A percentile compares a stretch with the other conserved stretches of the same genome.
Evolutionary conservation across 2,329 filamentous ascomycete genomes (phyloP).

Genomic region (Cercospora zeae-maydis): DNA sequence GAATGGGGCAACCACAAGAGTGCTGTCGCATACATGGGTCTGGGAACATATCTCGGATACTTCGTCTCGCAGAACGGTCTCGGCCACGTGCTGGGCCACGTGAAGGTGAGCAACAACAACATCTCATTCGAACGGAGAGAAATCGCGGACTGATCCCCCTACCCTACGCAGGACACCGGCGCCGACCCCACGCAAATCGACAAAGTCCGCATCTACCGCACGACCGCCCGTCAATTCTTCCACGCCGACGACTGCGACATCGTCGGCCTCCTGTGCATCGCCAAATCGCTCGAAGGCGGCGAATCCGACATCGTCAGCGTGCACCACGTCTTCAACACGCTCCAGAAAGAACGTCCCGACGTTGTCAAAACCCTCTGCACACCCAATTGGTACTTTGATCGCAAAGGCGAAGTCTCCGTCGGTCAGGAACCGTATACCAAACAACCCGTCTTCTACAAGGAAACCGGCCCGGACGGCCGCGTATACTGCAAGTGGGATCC

Average conservation of each 20-base stretch:
- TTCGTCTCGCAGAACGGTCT: slow-evolving; percentile 82
- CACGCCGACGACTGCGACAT: slow-evolving; percentile 80
- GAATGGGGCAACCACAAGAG: slow-evolving; percentile 76
- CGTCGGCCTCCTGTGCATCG: slow-evolving; percentile 77
- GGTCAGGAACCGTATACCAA: slow-evolving; percentile 58
- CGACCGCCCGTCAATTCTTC: slow-evolving; percentile 80
- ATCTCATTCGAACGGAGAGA: neutral
- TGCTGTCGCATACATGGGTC: slow-evolving; percentile 84
- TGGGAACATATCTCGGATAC: slow-evolving; percentile 77
- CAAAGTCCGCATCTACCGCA: slow-evolving; percentile 85
- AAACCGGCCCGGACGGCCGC: slow-evolving; percentile 65
- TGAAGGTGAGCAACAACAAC: slow-evolving; percentile 50
- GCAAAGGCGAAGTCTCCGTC: slow-evolving; percentile 74
- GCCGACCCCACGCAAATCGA: slow-evolving; percentile 79
- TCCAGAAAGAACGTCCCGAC: slow-evolving; percentile 72
- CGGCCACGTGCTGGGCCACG: slow-evolving; percentile 82
- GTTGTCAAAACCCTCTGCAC: slow-evolving; percentile 70
- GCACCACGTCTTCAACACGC: slow-evolving; percentile 76
- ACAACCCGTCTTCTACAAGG: slow-evolving; percentile 65
- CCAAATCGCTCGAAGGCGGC: slow-evolving; percentile 73
- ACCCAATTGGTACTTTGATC: slow-evolving; percentile 88
- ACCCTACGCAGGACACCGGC: slow-evolving; percentile 63
- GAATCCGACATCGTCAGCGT: slow-evolving; percentile 77
- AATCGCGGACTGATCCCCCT: slow-evolving; percentile 35
- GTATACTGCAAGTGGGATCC: slow-evolving; percentile 88